Evolutionary conservation across 2,329 filamentous ascomycete species (phyloP).

Genomic region (Dothideomycetes sp.): DNA sequence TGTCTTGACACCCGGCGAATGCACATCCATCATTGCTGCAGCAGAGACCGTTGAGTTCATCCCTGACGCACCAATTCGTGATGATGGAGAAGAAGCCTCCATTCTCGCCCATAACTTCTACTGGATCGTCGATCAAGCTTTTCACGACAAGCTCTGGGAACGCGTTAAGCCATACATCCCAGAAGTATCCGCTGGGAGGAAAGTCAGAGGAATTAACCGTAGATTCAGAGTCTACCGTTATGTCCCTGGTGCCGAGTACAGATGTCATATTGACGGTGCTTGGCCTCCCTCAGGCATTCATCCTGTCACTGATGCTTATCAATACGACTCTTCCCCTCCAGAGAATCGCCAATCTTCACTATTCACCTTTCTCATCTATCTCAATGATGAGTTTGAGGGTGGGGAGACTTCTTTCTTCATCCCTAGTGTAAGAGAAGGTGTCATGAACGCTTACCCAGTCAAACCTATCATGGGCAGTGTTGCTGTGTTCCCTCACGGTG

Average conservation of each 20-base stretch:
- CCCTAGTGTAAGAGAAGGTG: conserved; percentile 54
- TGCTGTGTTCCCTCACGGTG: conserved; percentile 61
- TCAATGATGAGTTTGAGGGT: conserved; percentile 63
- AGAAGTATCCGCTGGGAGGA: conserved; percentile 43
- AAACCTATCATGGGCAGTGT: conserved; percentile 60
- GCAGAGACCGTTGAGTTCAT: conserved; percentile 57
- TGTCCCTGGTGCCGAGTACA: conserved; percentile 62
- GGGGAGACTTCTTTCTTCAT: conserved; percentile 65
- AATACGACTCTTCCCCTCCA: conserved; percentile 56
- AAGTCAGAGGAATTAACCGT: conserved; percentile 55
- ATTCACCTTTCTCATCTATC: conserved; percentile 60
- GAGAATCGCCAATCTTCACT: conserved; percentile 55
- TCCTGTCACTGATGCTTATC: conserved; percentile 46
- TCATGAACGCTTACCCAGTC: conserved; percentile 60
- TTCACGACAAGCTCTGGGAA: conserved; percentile 55
- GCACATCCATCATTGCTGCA: conserved; percentile 56
- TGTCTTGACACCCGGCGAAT: conserved; percentile 53
- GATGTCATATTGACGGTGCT: conserved; percentile 62
- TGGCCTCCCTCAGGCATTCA: conserved; percentile 63
- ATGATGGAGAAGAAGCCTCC: conserved; percentile 53
- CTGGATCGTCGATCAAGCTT: conserved; percentile 57
- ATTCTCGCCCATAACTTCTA: conserved; percentile 66
- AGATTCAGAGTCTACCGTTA: conserved; percentile 65
- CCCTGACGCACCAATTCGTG: conserved; percentile 57
- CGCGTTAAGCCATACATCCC: conserved; percentile 53